Base-by-base conservation (phyloP, 2,329 filamentous ascomycete genomes). In the Colletotrichum cereale region DNA sequence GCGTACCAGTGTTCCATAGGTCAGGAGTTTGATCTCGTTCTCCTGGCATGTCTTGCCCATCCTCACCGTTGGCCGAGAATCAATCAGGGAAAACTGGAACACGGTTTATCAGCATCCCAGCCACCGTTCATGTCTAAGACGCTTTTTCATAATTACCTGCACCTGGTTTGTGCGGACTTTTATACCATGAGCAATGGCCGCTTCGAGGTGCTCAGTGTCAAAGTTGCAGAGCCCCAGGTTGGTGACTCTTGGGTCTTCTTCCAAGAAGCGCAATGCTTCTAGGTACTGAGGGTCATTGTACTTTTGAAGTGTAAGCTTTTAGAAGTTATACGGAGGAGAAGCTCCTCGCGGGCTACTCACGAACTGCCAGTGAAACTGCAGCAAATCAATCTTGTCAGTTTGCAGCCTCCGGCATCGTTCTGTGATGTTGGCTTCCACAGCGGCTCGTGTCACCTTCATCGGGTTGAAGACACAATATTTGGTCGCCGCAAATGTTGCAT, bases 311-410 rank as follows among this genome's bases (percentile, higher is more conserved):
- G 12, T 58, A 6, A 63, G 61, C 42, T 0, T 0, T 2, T 10
- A 10, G 14, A 3, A 1, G 3, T 2, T n/a, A 3, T 5, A n/a
- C 5, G 3, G 14, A 40, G 8, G 7, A 12, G 24, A n/a, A 3
- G 14, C n/a, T 18, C 16, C 18, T 31, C 5, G 12, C 5, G 18
- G 10, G 7, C 24, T 58, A 42, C 80, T 71, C 71, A 81, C 79
- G 71, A 79, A 74, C 31, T 80, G 76, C 80, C 80, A 82, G 57
- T 82, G 80, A 57, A 82, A 81, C 71, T 82, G 80, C 14, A 82
- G 68, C 40, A 82, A 72, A 11, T 82, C 80, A 26, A 82, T 76
- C 34, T 76, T 75, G 6, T 79, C 78, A 7, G 76, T 75, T 11
- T 66, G 67, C 7, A 81, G 71, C 6, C 80, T 74, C 40, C 79